Evolutionary conservation across 495 filamentous ascomycete genomes (phyloP), one percentile per base, ranked within the genome.

Genomic region (Trichoderma erinaceum): DNA sequence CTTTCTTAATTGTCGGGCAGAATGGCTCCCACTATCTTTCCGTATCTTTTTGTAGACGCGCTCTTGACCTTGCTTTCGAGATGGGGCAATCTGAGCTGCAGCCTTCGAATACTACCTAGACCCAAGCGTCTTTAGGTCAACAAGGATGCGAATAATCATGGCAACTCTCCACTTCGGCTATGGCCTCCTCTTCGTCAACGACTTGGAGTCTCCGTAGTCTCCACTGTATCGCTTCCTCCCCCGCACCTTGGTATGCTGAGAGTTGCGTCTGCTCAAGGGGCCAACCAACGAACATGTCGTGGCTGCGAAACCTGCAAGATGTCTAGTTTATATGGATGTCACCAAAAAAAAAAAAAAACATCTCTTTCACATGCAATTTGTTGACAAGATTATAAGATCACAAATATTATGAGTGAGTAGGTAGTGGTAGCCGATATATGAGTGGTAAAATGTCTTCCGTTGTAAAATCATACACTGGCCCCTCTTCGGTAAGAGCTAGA

Each of bases 21-120:
- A 18, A 61, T 61, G 44, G 12, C 56, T 61, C 56, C 27, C 56
- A 61, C 23, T 25, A 61, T 23, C 56, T 61, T 61, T 61, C 56
- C 56, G 23, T 6, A 32, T 32, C 56, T 12, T 25, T 32, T 61
- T 12, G 23, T 15, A 27, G 50, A 56, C 18, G n/a, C n/a, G 21
- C 11, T n/a, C 21, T 56, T n/a, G n/a, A 25, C 18, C 4, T 16
- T 25, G 56, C 25, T 25, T 8, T 29, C 4, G 56, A 13, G 25
- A 61, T 61, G 56, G 56, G 23, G 56, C 56, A 27, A 11, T 27
- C 21, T 32, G 56, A 61, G 56, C 56, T 61, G 56, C 56, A 61
- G 25, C 27, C 18, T 21, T 61, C 23, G 27, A 61, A 23, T n/a
- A n/a, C 4, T 29, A 29, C 29, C 29, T 29, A 27, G 6, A 61